These are phyloP conservation scores for Carex scoparia DNA, from an alignment of 176 grass and related monocot species.

Conservation along the genomic window DNA sequence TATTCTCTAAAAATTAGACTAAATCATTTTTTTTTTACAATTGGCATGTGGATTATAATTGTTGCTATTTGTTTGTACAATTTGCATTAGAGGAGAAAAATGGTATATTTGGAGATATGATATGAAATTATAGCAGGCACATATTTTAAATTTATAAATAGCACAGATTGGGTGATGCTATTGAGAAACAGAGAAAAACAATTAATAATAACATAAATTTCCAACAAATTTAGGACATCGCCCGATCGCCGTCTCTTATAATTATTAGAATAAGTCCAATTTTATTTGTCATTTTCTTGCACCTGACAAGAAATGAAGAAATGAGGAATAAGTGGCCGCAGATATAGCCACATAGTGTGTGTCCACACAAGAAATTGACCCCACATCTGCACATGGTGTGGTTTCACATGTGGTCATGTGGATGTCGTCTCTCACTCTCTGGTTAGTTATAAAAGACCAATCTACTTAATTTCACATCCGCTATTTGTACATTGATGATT, in stretches of 20 bases:
- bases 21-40: too few relatives aligned
- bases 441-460: constrained; percentile 8
- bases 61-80: background rate
- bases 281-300: background rate
- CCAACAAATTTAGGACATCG: background rate
- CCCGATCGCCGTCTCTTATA: background rate
- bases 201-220: background rate
- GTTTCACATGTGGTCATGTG: background rate
- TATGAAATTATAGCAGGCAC: background rate
- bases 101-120: too few relatives aligned
- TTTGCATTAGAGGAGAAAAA: background rate
- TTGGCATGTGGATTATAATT: too few relatives aligned
- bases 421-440: background rate
- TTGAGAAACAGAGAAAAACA: background rate
- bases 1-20: too few relatives aligned
- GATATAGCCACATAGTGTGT: constrained; percentile 6
- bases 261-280: background rate
- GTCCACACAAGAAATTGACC: constrained; percentile 11
- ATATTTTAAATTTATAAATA: background rate
- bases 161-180: background rate
- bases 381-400: background rate
- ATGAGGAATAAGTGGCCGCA: background rate
- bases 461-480: background rate
- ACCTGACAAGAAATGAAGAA: background rate
- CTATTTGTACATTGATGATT: background rate